These are phyloP conservation scores for Hypomontagnella monticulosa DNA, from an alignment of 495 filamentous ascomycete genomes.

Conservation along the genomic window DNA sequence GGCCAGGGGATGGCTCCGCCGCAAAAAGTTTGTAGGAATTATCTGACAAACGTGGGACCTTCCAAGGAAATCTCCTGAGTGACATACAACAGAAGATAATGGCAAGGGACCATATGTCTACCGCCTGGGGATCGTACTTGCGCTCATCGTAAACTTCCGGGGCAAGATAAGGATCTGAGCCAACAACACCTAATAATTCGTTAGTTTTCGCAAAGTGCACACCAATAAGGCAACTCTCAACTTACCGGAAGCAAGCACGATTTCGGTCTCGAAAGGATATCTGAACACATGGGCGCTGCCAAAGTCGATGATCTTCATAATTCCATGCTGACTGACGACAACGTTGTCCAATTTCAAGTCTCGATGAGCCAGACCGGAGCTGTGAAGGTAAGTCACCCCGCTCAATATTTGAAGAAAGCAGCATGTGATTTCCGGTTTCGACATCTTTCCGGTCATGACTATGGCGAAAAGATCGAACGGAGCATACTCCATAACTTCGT, in stretches of 20 bases:
- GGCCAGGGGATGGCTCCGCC: conserved; percentile 70
- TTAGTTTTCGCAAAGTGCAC: conserved; percentile 17
- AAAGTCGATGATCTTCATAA: conserved; percentile 99
- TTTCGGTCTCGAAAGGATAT: conserved; percentile 96
- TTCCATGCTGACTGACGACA: conserved; percentile 95
- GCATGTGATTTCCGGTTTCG: conserved; percentile 87
- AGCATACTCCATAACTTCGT: conserved; percentile 99
- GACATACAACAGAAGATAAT: conserved; percentile 99
- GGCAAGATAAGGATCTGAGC: conserved; percentile 96
- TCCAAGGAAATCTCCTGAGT: conserved; percentile 95
- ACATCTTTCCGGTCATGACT: conserved; percentile 99
- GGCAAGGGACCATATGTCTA: conserved; percentile 97
- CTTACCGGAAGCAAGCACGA: conserved; percentile 87
- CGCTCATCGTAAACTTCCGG: conserved; percentile 95
- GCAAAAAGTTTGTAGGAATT: conserved; percentile 95
- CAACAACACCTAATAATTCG: conserved; percentile 81
- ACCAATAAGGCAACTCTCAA: conserved; percentile 17
- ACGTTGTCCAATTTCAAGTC: conserved; percentile 99
- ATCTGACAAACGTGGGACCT: conserved; percentile 88
- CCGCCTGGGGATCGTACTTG: conserved; percentile 93
- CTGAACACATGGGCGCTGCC: conserved; percentile 95
- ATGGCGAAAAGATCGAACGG: conserved; percentile 97
- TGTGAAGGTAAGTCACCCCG: conserved; percentile 96
- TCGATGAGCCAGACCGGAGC: conserved; percentile 93
- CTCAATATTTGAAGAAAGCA: conserved; percentile 93